A percentile compares a stretch with the other conserved stretches of the same genome.
phyloP scores from a whole-genome alignment of 257 asterid genomes.

The Nicotiana attenuata region DNA sequence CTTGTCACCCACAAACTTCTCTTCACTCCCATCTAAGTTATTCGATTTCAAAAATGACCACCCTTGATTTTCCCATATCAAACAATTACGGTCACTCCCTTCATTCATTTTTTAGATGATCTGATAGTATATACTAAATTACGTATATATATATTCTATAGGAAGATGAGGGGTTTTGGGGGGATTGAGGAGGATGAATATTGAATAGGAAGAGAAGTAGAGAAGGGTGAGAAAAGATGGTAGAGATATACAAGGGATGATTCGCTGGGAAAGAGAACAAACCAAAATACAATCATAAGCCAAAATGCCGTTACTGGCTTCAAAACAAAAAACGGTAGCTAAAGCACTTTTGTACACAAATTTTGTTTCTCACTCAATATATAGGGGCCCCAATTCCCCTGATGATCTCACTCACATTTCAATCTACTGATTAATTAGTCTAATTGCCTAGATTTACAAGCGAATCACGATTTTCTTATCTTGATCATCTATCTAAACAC shows the following conservation, averaged over 20 bases:
- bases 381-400: background rate
- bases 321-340: slow-evolving; percentile 30
- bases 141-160: background rate
- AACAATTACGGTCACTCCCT: slow-evolving; percentile 19
- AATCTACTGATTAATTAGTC: background rate
- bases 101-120: slow-evolving; percentile 25
- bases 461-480: background rate
- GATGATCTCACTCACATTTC: background rate
- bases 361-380: background rate
- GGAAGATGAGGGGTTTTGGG: background rate
- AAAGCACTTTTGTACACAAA: background rate
- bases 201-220: background rate
- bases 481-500: background rate
- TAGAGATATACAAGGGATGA: slow-evolving; percentile 10
- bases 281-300: slow-evolving; percentile 31
- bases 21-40: background rate
- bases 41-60: slow-evolving; percentile 33
- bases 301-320: slow-evolving; percentile 51
- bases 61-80: slow-evolving; percentile 32
- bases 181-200: background rate
- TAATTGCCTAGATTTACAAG: background rate
- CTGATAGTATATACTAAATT: background rate
- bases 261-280: background rate
- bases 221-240: background rate
- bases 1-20: slow-evolving; percentile 18